Base-by-base conservation (phyloP, 2,329 filamentous ascomycete species). In the Calonectria ilicicola region DNA sequence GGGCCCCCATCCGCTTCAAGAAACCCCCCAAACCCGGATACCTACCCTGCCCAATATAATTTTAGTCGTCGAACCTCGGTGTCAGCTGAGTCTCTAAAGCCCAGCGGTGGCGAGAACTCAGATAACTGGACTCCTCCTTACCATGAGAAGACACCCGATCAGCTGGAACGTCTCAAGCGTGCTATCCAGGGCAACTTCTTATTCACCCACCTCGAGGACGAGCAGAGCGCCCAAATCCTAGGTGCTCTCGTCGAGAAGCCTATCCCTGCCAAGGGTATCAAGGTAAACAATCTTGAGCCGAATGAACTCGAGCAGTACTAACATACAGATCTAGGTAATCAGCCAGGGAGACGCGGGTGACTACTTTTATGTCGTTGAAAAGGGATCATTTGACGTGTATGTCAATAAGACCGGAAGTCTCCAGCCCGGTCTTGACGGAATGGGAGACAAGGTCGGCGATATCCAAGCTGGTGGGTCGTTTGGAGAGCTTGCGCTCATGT, bases 291-390 rank as follows among this genome's bases (percentile, higher is more conserved):
- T 29, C 35, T 17, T n/a, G 14, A n/a, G 10, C 7, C 7, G 19
- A 42, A 15, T 2, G n/a, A 38, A 35, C 42, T n/a, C 32, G 51
- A 46, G 42, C 21, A 32, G 12, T 72, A 53, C 76, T 85, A 69
- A 83, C 80, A 74, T 38, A 2, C 46, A n/a, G 7, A 8, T 46
- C 63, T 89, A 98, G 89, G 95, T 99, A 71, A 98, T 99, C 77
- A 93, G 93, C 63, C 97, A 99, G 86, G 97, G 97, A 68, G 97
- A 98, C 81, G 93, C 96, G 0, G 97, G 97, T 51, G 97, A 99
- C 85, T 98, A 94, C 87, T 99, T 99, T 86, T 99, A 99, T 83
- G 93, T 99, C 29, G 95, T 98, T 21, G 97, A 99, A 83, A 94
- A 93, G 76, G 97, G 97, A 47, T 89, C 89, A 26, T 98, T 98